A percentile compares a stretch with the other conserved stretches of the same genome.
Conservation (phyloP, 805 yeast species). For the Scheffersomyces lignosus region DNA sequence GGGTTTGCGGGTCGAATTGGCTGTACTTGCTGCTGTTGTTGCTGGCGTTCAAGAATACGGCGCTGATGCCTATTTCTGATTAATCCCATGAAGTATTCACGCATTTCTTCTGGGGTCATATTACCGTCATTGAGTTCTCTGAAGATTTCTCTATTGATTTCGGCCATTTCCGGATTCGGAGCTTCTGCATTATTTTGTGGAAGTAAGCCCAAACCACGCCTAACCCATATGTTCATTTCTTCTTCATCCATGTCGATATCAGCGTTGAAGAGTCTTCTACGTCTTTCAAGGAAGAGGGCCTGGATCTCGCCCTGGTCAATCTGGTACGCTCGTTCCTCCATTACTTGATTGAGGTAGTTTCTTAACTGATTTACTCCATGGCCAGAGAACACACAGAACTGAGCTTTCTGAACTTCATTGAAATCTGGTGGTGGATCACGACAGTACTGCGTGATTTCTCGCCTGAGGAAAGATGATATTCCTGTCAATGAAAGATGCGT, state of each 20-base stretch:
- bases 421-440: slow-evolving; percentile 93
- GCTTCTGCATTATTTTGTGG: slow-evolving; percentile 6
- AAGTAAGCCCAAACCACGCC: slow-evolving; percentile 11
- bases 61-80: slow-evolving; percentile 29
- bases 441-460: slow-evolving; percentile 83
- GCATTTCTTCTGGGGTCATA: slow-evolving; percentile 32
- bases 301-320: slow-evolving; percentile 34
- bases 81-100: slow-evolving; percentile 31
- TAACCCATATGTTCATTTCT: slow-evolving; percentile 24
- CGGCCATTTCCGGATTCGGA: slow-evolving; percentile 21
- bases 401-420: slow-evolving; percentile 76
- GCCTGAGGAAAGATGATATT: slow-evolving; percentile 80
- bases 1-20: slow-evolving; percentile 13
- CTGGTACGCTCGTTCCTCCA: slow-evolving; percentile 35
- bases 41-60: slow-evolving; percentile 12
- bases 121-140: slow-evolving; percentile 29
- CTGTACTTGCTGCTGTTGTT: slow-evolving; percentile 9
- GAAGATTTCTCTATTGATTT: slow-evolving; percentile 31
- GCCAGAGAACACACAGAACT: slow-evolving; percentile 93
- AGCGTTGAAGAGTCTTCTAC: slow-evolving; percentile 20
- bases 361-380: slow-evolving; percentile 79
- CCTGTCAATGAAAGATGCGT: slow-evolving; percentile 94
- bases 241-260: slow-evolving; percentile 18
- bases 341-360: slow-evolving; percentile 55
- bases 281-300: slow-evolving; percentile 27